Percentiles rank a stretch among this genome's conserved stretches.
These are phyloP conservation scores for Blastocystis sp. DNA, from an alignment of 352 stramenopile species.

Conservation along the genomic window DNA sequence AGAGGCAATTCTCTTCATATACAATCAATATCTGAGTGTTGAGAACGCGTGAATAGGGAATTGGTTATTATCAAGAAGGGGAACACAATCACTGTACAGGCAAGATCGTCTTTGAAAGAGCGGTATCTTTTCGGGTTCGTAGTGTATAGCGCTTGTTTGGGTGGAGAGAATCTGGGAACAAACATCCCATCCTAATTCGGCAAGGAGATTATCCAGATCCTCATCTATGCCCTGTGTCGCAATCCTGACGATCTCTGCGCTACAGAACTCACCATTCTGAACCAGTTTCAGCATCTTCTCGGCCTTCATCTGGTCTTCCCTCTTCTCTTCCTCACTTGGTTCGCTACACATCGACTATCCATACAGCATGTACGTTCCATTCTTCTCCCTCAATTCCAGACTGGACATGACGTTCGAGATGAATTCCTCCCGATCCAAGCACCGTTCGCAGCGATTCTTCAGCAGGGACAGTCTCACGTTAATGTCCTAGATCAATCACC, in stretches of 20 bases:
- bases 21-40: conserved; percentile 31
- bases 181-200: not conserved
- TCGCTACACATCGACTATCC: conserved; percentile 4
- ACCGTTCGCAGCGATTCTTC: conserved; percentile 8
- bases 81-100: conserved; percentile 41
- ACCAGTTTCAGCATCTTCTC: conserved; percentile 1
- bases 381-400: not conserved
- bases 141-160: not conserved
- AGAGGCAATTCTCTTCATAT: conserved; percentile 36
- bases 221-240: too few relatives aligned
- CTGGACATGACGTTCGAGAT: not conserved
- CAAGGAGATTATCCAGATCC: conserved; percentile 4
- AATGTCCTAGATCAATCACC: not conserved
- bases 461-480: not conserved
- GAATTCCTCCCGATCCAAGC: conserved; percentile 1
- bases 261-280: not conserved
- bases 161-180: too few relatives aligned
- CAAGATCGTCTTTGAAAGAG: not conserved
- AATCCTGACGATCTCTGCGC: conserved; percentile 7
- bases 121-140: not conserved
- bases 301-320: not conserved
- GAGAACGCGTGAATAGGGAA: not conserved
- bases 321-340: not conserved
- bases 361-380: not conserved
- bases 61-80: conserved; percentile 18